Conservation (phyloP, 257 asterid species). For the Capsicum chinense region DNA sequence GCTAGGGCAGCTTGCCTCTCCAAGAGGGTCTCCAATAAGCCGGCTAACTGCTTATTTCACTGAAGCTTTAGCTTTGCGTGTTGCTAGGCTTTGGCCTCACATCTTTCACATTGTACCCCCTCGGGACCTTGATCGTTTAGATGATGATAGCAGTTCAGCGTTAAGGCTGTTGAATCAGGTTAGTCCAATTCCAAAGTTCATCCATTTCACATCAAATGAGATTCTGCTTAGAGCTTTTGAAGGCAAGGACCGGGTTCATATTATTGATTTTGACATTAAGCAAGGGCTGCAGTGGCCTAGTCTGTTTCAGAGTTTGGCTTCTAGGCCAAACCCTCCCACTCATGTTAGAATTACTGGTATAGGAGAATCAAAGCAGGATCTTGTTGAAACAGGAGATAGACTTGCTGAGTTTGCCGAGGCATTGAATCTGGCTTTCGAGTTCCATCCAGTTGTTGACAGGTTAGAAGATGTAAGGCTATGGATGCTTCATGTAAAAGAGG, state of each 20-base stretch:
- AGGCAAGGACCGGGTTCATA: conserved; percentile 82
- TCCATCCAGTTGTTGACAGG: conserved; percentile 91
- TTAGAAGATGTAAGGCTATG: conserved; percentile 93
- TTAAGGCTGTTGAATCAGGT: conserved; percentile 73
- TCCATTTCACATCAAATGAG: conserved; percentile 91
- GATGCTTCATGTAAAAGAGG: conserved; percentile 99
- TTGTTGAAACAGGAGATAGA: conserved; percentile 77
- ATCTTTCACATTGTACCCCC: conserved; percentile 68
- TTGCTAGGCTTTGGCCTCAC: conserved; percentile 77
- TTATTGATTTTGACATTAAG: conserved; percentile 86
- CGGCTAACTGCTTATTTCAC: conserved; percentile 87
- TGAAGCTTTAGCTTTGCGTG: conserved; percentile 79
- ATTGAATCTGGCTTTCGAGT: conserved; percentile 66
- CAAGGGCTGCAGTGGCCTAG: conserved; percentile 98
- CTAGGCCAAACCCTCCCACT: conserved; percentile 68
- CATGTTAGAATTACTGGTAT: conserved; percentile 88
- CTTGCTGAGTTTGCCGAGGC: conserved; percentile 80
- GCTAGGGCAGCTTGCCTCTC: conserved; percentile 93
- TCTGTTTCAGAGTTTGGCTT: conserved; percentile 84
- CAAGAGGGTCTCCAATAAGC: conserved; percentile 71
- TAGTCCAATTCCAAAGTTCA: conserved; percentile 78
- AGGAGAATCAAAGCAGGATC: conserved; percentile 90
- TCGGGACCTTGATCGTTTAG: conserved; percentile 67
- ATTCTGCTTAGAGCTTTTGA: conserved; percentile 76
- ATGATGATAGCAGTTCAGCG: conserved; percentile 57